These are phyloP conservation scores for Amylostereum areolatum DNA, from an alignment of 1,284 basidiomycete genomes.

Conservation along the genomic window DNA sequence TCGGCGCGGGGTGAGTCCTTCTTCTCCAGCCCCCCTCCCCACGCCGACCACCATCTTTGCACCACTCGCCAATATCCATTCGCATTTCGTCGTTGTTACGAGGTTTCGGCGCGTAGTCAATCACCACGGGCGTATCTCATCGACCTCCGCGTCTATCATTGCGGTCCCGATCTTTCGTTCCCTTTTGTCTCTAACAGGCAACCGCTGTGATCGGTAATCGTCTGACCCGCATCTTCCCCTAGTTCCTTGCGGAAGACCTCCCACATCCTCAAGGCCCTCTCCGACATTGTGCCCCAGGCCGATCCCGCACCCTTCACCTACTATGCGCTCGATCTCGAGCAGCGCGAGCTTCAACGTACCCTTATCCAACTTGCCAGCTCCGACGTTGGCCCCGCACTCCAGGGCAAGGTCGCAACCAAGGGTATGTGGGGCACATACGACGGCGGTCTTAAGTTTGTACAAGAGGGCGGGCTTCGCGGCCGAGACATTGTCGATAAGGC, in stretches of 20 bases:
- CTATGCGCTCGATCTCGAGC: conserved; percentile 91
- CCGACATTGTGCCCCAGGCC: conserved; percentile 37
- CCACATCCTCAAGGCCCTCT: conserved; percentile 75
- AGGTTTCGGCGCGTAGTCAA: too few relatives aligned
- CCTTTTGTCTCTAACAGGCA: neutral
- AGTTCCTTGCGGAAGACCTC: conserved; percentile 90
- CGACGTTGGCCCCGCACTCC: conserved; percentile 56
- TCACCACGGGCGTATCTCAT: too few relatives aligned
- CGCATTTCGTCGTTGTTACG: too few relatives aligned
- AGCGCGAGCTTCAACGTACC: conserved; percentile 80
- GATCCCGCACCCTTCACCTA: conserved; percentile 65
- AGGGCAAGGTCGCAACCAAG: conserved; percentile 67
- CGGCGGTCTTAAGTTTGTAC: conserved; percentile 67
- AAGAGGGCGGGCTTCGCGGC: conserved; percentile 50
- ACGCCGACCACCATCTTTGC: too few relatives aligned
- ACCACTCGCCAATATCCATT: too few relatives aligned
- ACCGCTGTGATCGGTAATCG: too few relatives aligned
- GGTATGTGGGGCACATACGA: conserved; percentile 91
- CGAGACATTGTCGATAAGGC: conserved; percentile 18
- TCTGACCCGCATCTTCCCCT: neutral
- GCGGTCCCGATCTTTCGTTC: conserved; percentile 1
- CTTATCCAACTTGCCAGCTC: conserved; percentile 63
- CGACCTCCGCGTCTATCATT: neutral
- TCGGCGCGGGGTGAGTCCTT: conserved; percentile 79
- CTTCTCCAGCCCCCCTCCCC: neutral